A percentile compares a stretch with the other conserved stretches of the same genome.
Conservation (phyloP, 306 rosid genomes). For the Citrullus mucosospermus region DNA sequence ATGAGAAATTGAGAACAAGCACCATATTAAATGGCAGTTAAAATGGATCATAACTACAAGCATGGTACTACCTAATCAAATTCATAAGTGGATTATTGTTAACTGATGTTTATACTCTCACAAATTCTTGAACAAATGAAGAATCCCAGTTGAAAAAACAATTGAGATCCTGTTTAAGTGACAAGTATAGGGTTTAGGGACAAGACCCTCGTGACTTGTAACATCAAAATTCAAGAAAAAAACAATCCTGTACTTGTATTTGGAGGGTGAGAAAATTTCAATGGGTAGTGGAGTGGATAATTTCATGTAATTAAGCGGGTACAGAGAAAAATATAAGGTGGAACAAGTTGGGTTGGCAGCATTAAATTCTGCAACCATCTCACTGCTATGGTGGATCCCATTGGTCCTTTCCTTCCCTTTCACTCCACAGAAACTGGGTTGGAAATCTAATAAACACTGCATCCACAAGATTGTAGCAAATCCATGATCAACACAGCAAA, state of each 20-base stretch:
- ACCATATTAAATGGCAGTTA: background rate
- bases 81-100: background rate
- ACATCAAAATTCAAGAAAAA: background rate
- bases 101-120: too few relatives aligned
- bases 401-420: slow-evolving; percentile 19
- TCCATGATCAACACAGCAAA: background rate
- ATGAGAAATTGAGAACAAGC: background rate
- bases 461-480: background rate
- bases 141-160: background rate
- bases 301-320: background rate
- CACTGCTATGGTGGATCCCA: slow-evolving; percentile 33
- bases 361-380: slow-evolving; percentile 35
- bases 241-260: background rate
- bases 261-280: background rate
- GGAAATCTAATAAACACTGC: slow-evolving; percentile 9
- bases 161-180: background rate
- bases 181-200: background rate
- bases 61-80: background rate
- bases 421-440: slow-evolving; percentile 19
- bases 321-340: background rate
- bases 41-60: background rate
- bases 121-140: background rate
- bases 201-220: background rate
- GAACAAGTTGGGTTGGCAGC: slow-evolving; percentile 30
- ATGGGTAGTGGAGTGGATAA: background rate